Evolutionary conservation across 768 basidiomycete genomes (phyloP).

Genomic region (Solioccasus polychromus): DNA sequence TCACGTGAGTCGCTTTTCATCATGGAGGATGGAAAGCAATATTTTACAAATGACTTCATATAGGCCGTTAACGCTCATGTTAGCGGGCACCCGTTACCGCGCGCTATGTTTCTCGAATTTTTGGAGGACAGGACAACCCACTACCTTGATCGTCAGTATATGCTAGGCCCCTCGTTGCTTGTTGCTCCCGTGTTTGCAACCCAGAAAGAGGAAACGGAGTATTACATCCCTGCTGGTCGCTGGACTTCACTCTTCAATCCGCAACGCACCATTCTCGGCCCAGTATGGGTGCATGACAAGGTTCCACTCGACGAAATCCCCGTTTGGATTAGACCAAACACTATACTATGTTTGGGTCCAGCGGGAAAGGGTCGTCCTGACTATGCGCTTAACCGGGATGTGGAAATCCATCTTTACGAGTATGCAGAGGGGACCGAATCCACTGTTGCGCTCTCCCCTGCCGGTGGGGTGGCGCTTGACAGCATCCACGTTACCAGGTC

Average conservation of each 20-base stretch:
- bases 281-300: constrained; percentile 58
- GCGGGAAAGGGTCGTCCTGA: constrained; percentile 49
- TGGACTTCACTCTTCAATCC: constrained; percentile 64
- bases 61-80: constrained; percentile 52
- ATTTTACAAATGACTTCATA: background rate
- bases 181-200: constrained; percentile 63
- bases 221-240: constrained; percentile 57
- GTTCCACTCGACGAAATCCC: constrained; percentile 65
- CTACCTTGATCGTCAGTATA: constrained; percentile 57
- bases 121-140: constrained; percentile 57
- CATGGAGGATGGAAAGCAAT: background rate
- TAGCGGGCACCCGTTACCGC: constrained; percentile 54
- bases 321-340: constrained; percentile 61
- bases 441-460: constrained; percentile 15
- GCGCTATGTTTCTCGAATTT: constrained; percentile 70
- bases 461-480: constrained; percentile 3
- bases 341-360: constrained; percentile 38
- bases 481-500: constrained; percentile 13
- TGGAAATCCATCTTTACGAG: constrained; percentile 55
- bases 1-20: constrained; percentile 36
- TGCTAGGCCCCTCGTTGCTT: constrained; percentile 56
- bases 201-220: constrained; percentile 50
- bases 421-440: constrained; percentile 39
- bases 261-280: constrained; percentile 52
- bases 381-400: constrained; percentile 34